Base-by-base conservation (phyloP, 2,329 filamentous ascomycete species). In the Penicillium sp. region DNA sequence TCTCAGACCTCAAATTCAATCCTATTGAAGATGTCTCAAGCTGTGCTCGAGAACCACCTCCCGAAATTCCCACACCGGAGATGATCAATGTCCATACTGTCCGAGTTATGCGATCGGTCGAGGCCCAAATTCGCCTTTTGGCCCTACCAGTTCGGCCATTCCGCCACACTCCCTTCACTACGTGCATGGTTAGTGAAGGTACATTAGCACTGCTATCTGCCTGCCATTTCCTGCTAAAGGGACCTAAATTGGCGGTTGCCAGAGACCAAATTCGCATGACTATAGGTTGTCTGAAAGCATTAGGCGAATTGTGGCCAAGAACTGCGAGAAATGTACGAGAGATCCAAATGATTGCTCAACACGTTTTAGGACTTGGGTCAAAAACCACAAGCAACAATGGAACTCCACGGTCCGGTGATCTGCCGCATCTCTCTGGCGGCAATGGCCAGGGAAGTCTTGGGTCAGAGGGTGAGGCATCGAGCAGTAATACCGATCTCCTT, bases 241-340 rank as follows among this genome's bases (percentile, higher is more conserved):
- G 67, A 0, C 61, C 63, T 23, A 64, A 74, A 14, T 56, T 77
- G 5, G 58, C 65, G 1, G 64, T 73, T 1, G 74, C 74, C n/a
- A 64, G 76, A 52, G 69, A 74, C 21, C 75, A 78, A 58, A 75
- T 78, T 19, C 70, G 75, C 5, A 67, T 77, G 64, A 73, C 60
- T 4, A 72, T 78, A n/a, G 76, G 75, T 0, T 78, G 71, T 51
- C 64, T 78, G 8, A 72, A 70, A 55, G 58, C 62, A 3, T 33
- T 78, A 42, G 75, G 66, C 1, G 64, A 68, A 6, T n/a, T 74
- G 2, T 78, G 76, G 76, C 68, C 74, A 0, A 61, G 71, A 28
- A 70, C 67, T 5, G 66, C 67, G 1, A 69, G 64, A 46, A 76
- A 73, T 54, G 67, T 78, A 0, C 52, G 62, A 13, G 75, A 78